A percentile compares a stretch with the other conserved stretches of the same genome.
These are phyloP conservation scores for Macrophomina pseudophaseolina DNA, from an alignment of 2,329 filamentous ascomycete genomes.

Conservation along the genomic window DNA sequence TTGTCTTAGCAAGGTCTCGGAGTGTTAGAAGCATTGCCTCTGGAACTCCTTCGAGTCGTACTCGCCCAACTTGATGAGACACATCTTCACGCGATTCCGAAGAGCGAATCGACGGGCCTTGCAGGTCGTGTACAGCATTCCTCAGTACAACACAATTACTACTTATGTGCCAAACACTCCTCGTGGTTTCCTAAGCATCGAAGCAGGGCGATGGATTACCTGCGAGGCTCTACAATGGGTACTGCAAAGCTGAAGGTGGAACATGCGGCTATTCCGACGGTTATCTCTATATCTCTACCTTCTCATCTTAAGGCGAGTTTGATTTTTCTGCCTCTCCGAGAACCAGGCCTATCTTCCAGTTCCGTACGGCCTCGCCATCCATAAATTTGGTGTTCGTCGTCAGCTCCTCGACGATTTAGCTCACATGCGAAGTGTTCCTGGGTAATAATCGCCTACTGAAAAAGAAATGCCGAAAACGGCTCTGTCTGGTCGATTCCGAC, in stretches of 20 bases:
- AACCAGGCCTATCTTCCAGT: slow-evolving; percentile 39
- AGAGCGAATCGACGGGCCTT: slow-evolving; percentile 44
- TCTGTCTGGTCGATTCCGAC: slow-evolving; percentile 27
- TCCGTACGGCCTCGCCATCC: not conserved
- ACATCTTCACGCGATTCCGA: slow-evolving; percentile 42
- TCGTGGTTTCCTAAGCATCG: slow-evolving; percentile 43
- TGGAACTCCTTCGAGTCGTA: slow-evolving; percentile 27
- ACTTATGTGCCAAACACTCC: slow-evolving; percentile 40
- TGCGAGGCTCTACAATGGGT: slow-evolving; percentile 38
- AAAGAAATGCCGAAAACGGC: slow-evolving; percentile 13
- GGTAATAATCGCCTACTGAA: slow-evolving; percentile 30
- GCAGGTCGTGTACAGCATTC: slow-evolving; percentile 43
- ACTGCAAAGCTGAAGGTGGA: slow-evolving; percentile 41
- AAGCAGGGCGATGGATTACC: slow-evolving; percentile 36
- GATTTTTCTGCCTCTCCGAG: slow-evolving; percentile 39
- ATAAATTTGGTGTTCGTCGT: slow-evolving; percentile 28
- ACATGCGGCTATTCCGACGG: slow-evolving; percentile 45
- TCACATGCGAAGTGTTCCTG: slow-evolving; percentile 29
- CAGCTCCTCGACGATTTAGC: slow-evolving; percentile 23
- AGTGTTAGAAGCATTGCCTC: slow-evolving; percentile 25
- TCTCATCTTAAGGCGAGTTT: slow-evolving; percentile 47
- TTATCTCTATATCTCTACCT: slow-evolving; percentile 43
- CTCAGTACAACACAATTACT: slow-evolving; percentile 41
- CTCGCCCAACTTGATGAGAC: slow-evolving; percentile 38
- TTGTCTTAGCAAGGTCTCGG: slow-evolving; percentile 22